A percentile compares a stretch with the other conserved stretches of the same genome.
These are phyloP conservation scores for Xylaria cubensis DNA, from an alignment of 495 filamentous ascomycete species.

Conservation along the genomic window DNA sequence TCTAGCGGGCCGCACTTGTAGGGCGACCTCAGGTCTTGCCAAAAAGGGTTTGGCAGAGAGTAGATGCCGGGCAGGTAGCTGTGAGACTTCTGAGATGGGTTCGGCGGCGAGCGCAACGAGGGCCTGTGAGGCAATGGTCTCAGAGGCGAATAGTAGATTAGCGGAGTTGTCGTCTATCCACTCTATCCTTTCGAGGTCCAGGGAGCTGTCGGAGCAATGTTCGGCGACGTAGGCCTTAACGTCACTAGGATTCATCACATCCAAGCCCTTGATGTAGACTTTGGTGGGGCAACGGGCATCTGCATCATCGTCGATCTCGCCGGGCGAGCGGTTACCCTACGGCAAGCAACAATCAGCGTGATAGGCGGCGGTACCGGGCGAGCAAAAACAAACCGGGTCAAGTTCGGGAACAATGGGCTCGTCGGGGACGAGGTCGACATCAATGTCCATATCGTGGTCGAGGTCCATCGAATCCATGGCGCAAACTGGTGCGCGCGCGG, in stretches of 20 bases:
- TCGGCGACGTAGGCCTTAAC: constrained; percentile 73
- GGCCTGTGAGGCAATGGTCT: constrained; percentile 69
- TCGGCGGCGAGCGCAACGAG: constrained; percentile 66
- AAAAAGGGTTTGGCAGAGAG: constrained; percentile 67
- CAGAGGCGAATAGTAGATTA: constrained; percentile 78
- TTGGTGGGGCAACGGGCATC: constrained; percentile 61
- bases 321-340: constrained; percentile 46
- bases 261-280: constrained; percentile 82
- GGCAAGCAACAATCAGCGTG: constrained; percentile 28
- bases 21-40: constrained; percentile 68
- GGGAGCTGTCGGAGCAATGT: constrained; percentile 61
- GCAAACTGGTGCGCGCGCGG: constrained; percentile 15
- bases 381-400: constrained; percentile 41
- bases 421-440: constrained; percentile 59
- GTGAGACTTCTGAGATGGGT: constrained; percentile 49
- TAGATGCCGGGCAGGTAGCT: constrained; percentile 59
- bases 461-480: constrained; percentile 68
- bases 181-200: constrained; percentile 70
- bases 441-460: constrained; percentile 75
- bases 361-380: constrained; percentile 6
- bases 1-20: constrained; percentile 77
- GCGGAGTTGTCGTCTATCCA: constrained; percentile 96
- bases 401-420: constrained; percentile 51
- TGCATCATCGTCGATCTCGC: constrained; percentile 39
- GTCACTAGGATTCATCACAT: constrained; percentile 78